Conservation (phyloP, 176 grass and related monocot species). For the Zoysia japonica region DNA sequence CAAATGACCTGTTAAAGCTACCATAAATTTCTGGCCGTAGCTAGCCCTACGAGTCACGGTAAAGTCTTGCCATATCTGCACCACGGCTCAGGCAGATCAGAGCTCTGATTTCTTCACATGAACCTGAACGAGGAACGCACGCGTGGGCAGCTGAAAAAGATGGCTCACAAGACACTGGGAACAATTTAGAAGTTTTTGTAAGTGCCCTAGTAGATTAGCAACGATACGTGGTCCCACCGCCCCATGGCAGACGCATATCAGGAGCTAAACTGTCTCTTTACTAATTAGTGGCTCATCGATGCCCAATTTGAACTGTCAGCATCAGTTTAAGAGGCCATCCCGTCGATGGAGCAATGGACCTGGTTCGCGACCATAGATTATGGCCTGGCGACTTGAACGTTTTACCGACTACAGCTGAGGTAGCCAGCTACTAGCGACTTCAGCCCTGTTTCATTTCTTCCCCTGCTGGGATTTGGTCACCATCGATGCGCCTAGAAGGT, state of each 20-base stretch:
- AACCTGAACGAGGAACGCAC: conserved; percentile 4
- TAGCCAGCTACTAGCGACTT: conserved; percentile 30
- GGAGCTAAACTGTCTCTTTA: background rate
- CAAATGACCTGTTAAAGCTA: background rate
- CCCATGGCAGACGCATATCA: background rate
- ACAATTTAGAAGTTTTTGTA: background rate
- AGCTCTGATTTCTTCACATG: background rate
- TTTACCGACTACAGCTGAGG: conserved; percentile 44
- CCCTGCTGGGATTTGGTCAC: background rate
- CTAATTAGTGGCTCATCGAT: background rate
- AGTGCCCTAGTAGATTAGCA: background rate
- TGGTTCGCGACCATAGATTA: background rate
- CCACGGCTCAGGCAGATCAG: background rate
- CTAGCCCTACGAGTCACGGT: background rate
- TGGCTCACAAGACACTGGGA: background rate
- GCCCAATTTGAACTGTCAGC: conserved; percentile 1
- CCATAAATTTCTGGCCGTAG: background rate
- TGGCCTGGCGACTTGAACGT: conserved; percentile 10
- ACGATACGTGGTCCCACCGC: background rate
- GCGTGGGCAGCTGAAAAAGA: conserved; percentile 7
- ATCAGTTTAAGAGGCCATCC: conserved; percentile 1
- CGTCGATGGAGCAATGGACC: background rate
- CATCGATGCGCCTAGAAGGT: background rate
- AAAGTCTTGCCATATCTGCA: background rate
- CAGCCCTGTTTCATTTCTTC: background rate